Evolutionary conservation across 352 stramenopile species (phyloP), one percentile per base, ranked within the genome.

Genomic region (Globisporangium cederbergense): DNA sequence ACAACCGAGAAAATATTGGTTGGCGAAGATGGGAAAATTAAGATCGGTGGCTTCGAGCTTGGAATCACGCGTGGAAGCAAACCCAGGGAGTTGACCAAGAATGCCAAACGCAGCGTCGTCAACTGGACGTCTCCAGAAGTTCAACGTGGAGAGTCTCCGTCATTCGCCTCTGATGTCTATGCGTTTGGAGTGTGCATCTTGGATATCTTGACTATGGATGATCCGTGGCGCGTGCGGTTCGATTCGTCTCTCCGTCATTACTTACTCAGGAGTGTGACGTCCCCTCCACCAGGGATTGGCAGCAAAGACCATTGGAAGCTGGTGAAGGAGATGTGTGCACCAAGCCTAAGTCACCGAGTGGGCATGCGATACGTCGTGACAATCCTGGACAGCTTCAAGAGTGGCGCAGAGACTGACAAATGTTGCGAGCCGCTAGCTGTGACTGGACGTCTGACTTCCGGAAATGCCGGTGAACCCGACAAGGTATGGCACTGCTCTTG

Each of bases 251-350:
- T 56, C 34, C 28, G n/a, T 10, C 30, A 40, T 13, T 56, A 56
- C 45, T 63, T 63, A 45, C 58, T 55, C 10, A 6, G 16, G n/a
- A 45, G 43, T 16, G 45, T 20, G 10, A 46, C 18, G 18, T 9
- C n/a, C n/a, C 46, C 58, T 0, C 58, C 58, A 14, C 45, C 58
- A 1, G 45, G 34, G 9, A 34, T 36, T 22, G 18, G 28, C 7
- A 56, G 16, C n/a, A 14, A 11, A 20, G 42, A 46, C 4, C 46
- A 47, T 25, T 63, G 58, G 58, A 38, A 22, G n/a, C 16, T 63
- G 46, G 45, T 63, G 43, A 63, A 63, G n/a, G 43, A 56, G 22
- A 63, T 63, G 58, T 63, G 58, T 10, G 46, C 45, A 30, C 18
- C 30, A 14, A 46, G 25, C 22, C 28, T 18, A 10, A 20, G 43